Percentiles rank a stretch among this genome's conserved stretches.
Conservation (phyloP, 129 eudicot genomes). For the carrot (Daucus carota) region DH1_v3.0 NC_030388.2:1533501-1534000, state of each 20-base stretch:
- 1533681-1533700: conserved; percentile 66
- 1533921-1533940: not conserved
- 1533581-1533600: conserved; percentile 24
- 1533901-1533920: not conserved
- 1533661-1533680: conserved; percentile 26
- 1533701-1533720: conserved; percentile 87
- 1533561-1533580: conserved; percentile 29
- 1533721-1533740: conserved; percentile 76
- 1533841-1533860: no score
- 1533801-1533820: no score
- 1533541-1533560: conserved; percentile 30
- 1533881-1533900: not conserved
- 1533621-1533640: conserved; percentile 74
- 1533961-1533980: conserved; percentile 72
- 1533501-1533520: conserved; percentile 25
- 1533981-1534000: conserved; percentile 54
- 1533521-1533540: conserved; percentile 24
- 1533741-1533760: conserved; percentile 93
- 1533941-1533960: conserved; percentile 37
- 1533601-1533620: conserved; percentile 26
- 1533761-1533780: conserved; percentile 88
- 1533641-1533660: conserved; percentile 46
- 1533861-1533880: no score
- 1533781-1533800: not conserved
- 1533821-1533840: no score